Evolutionary conservation across 1,284 basidiomycete species (phyloP).

Genomic region (Marasmius fiardii): DNA sequence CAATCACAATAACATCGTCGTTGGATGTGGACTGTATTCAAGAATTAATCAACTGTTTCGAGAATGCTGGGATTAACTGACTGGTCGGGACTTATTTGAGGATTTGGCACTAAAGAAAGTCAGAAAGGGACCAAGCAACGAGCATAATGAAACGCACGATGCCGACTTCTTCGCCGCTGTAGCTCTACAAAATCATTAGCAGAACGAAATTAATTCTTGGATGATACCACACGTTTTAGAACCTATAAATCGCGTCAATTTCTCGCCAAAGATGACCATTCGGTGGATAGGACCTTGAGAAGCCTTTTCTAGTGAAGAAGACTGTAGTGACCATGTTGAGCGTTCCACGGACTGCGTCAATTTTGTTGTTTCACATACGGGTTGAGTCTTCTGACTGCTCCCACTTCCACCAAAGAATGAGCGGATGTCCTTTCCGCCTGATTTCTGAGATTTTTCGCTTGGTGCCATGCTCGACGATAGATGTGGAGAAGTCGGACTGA

Average conservation of each 20-base stretch:
- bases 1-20: slow-evolving; percentile 9
- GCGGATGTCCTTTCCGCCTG: neutral
- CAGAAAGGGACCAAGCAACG: neutral
- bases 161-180: neutral
- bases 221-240: neutral
- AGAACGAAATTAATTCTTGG: neutral
- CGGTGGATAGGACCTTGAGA: neutral
- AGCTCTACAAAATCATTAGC: neutral
- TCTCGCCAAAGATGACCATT: neutral
- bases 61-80: neutral
- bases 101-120: neutral
- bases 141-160: neutral
- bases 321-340: neutral
- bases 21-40: slow-evolving; percentile 1
- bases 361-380: neutral
- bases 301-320: neutral
- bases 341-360: neutral
- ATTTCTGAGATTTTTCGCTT: neutral
- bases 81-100: neutral
- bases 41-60: neutral
- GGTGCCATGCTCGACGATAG: neutral
- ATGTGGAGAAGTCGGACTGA: neutral
- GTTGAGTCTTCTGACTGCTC: neutral
- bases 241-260: neutral
- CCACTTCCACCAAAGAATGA: neutral